Evolutionary conservation across 345 rosid genomes (phyloP).

Genomic region (Citrus trifoliata): DNA sequence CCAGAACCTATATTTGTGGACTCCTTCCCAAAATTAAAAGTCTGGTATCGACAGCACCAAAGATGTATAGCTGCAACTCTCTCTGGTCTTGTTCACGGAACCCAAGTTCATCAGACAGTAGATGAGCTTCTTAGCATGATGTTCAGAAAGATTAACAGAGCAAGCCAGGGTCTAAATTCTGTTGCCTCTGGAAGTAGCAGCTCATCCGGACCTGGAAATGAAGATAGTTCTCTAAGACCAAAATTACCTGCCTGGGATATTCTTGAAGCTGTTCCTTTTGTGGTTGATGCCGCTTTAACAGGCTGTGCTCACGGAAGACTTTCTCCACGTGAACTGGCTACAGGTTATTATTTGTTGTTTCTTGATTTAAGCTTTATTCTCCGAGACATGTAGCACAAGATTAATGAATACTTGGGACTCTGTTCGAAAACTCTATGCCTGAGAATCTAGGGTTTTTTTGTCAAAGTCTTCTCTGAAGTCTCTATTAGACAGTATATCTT

Average conservation of each 20-base stretch:
- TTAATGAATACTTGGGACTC: background rate
- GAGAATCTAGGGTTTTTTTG: background rate
- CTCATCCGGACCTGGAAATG: conserved; percentile 71
- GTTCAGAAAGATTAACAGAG: conserved; percentile 68
- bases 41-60: conserved; percentile 90
- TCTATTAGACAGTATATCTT: background rate
- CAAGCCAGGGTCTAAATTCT: conserved; percentile 53
- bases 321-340: conserved; percentile 94
- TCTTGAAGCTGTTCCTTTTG: conserved; percentile 88
- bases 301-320: conserved; percentile 95
- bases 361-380: background rate
- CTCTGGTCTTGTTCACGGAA: conserved; percentile 78
- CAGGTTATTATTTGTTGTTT: conserved; percentile 53
- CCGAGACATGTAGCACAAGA: background rate
- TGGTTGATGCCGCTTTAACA: conserved; percentile 91
- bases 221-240: conserved; percentile 60
- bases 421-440: background rate
- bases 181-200: conserved; percentile 76
- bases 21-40: conserved; percentile 83
- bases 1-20: conserved; percentile 74
- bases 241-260: conserved; percentile 95
- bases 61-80: conserved; percentile 87
- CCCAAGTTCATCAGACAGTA: conserved; percentile 80
- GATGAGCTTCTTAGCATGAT: conserved; percentile 79
- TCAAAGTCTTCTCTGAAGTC: background rate